Percentiles rank a stretch among this genome's conserved stretches.
These are phyloP conservation scores for Phylloporus scabripes DNA, from an alignment of 768 basidiomycete genomes.

Conservation along the genomic window DNA sequence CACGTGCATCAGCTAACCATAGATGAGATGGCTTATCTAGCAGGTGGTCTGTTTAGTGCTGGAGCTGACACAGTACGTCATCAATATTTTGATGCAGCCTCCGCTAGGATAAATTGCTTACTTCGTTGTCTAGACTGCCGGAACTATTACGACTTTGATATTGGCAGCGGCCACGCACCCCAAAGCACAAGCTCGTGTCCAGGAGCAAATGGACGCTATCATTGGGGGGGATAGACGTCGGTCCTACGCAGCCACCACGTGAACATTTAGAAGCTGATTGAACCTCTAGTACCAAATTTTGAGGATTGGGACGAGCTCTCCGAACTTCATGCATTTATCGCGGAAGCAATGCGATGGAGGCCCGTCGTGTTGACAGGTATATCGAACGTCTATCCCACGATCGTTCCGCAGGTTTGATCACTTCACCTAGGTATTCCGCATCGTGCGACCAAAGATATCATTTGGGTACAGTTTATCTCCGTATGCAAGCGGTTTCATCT, in stretches of 20 bases:
- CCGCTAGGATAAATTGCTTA: not conserved
- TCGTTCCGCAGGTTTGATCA: not conserved
- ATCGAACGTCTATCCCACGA: not conserved
- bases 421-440: not conserved
- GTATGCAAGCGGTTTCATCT: not conserved
- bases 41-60: slow-evolving; percentile 55
- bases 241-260: not conserved
- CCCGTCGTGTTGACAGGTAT: slow-evolving; percentile 28
- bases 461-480: slow-evolving; percentile 3
- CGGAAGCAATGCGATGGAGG: slow-evolving; percentile 34
- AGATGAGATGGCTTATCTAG: slow-evolving; percentile 51
- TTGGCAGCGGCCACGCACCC: slow-evolving; percentile 50
- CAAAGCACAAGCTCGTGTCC: slow-evolving; percentile 41
- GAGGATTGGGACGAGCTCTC: slow-evolving; percentile 28
- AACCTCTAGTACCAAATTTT: slow-evolving; percentile 29
- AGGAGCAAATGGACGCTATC: slow-evolving; percentile 46
- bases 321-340: slow-evolving; percentile 30
- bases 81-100: too few relatives aligned
- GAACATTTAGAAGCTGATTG: not conserved
- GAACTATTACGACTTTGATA: slow-evolving; percentile 43
- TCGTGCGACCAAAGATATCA: slow-evolving; percentile 6
- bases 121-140: slow-evolving; percentile 33
- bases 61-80: slow-evolving; percentile 49
- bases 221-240: slow-evolving; percentile 34
- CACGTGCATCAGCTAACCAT: slow-evolving; percentile 43